A percentile compares a stretch with the other conserved stretches of the same genome.
Conservation (phyloP, 768 basidiomycete genomes). For the Leccinellum rugosiceps region DNA sequence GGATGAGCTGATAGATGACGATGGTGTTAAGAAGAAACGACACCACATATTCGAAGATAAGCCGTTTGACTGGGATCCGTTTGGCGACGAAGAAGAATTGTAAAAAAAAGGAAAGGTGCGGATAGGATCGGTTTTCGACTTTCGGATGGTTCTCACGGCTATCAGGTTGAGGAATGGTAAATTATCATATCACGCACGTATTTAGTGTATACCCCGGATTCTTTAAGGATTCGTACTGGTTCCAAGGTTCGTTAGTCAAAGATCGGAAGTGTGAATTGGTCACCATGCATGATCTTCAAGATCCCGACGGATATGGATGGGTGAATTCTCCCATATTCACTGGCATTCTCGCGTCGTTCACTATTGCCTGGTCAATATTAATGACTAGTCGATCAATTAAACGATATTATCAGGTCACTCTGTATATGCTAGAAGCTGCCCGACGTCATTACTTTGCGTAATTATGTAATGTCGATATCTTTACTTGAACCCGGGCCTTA, state of each 20-base stretch:
- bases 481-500: no score
- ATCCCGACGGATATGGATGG: no score
- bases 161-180: not conserved
- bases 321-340: not conserved
- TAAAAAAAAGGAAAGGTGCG: not conserved
- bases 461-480: no score
- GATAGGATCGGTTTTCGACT: not conserved
- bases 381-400: no score
- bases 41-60: slow-evolving; percentile 28
- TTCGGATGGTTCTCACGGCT: not conserved
- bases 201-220: slow-evolving; percentile 4
- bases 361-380: no score
- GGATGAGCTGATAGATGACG: slow-evolving; percentile 16
- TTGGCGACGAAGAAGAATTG: slow-evolving; percentile 26
- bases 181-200: slow-evolving; percentile 6
- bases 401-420: no score
- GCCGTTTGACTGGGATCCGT: slow-evolving; percentile 31
- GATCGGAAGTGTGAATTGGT: no score
- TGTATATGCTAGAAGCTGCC: no score
- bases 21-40: slow-evolving; percentile 3
- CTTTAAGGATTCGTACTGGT: not conserved
- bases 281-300: no score
- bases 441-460: no score
- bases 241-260: not conserved
- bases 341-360: not conserved